Evolutionary conservation across 2,329 filamentous ascomycete genomes (phyloP).

Genomic region (Clonostachys rhizophaga): DNA sequence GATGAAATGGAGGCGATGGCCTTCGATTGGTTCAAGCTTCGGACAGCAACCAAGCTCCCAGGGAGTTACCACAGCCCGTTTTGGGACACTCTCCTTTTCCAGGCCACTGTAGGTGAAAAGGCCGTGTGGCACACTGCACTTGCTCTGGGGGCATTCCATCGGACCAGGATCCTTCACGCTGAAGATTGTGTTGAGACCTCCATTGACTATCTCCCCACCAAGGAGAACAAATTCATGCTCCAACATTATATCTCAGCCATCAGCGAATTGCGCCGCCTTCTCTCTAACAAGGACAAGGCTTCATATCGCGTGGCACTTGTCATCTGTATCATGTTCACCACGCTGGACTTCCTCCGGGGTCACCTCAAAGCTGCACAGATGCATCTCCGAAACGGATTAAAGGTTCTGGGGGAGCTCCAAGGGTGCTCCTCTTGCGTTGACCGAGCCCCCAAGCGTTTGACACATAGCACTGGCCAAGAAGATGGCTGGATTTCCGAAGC

Average conservation of each 20-base stretch:
- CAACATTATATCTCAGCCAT: slow-evolving; percentile 30
- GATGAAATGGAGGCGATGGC: slow-evolving; percentile 20
- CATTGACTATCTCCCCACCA: slow-evolving; percentile 1
- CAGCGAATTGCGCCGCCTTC: slow-evolving; percentile 23
- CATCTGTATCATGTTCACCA: slow-evolving; percentile 27
- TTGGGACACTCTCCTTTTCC: slow-evolving; percentile 29
- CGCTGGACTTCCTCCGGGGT: slow-evolving; percentile 25
- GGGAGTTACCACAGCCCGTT: slow-evolving; percentile 27
- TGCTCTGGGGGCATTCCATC: slow-evolving; percentile 28
- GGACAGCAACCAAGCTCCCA: slow-evolving; percentile 26
- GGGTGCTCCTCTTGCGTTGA: too few species aligned
- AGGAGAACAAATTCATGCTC: slow-evolving; percentile 14
- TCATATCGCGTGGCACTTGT: slow-evolving; percentile 30
- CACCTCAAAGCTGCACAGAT: slow-evolving; percentile 25
- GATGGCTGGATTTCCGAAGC: slow-evolving; percentile 36
- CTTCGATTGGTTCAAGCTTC: slow-evolving; percentile 37
- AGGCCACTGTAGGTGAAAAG: slow-evolving; percentile 25
- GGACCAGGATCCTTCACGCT: slow-evolving; percentile 7
- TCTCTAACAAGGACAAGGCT: slow-evolving; percentile 11
- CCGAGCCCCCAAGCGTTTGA: too few species aligned
- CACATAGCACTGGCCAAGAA: too few species aligned
- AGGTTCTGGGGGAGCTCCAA: slow-evolving; percentile 18
- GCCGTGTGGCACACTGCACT: slow-evolving; percentile 32
- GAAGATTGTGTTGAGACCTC: not conserved
- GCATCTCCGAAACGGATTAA: slow-evolving; percentile 37